These are phyloP conservation scores for Eucalyptus cloeziana DNA, from an alignment of 345 rosid species.

Conservation along the genomic window DNA sequence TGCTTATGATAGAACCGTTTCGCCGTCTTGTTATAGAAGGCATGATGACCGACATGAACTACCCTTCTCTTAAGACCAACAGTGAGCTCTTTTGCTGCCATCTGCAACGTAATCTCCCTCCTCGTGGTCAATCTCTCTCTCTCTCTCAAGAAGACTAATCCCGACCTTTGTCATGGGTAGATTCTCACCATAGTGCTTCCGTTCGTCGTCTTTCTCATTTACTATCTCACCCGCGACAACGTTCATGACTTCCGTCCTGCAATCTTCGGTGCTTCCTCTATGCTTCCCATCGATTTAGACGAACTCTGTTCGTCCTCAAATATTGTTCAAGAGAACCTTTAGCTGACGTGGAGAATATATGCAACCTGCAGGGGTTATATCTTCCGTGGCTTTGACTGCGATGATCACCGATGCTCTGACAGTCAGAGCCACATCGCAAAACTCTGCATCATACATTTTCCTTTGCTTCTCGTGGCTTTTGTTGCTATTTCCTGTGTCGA, in stretches of 20 bases:
- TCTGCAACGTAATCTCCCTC: not conserved
- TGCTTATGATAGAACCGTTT: too few relatives aligned
- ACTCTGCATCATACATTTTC: constrained; percentile 37
- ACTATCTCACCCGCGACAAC: constrained; percentile 22
- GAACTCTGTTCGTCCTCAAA: not conserved
- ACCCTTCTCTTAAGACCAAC: constrained; percentile 24
- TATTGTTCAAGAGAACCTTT: too few relatives aligned
- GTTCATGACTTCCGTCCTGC: constrained; percentile 56
- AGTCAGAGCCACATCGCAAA: constrained; percentile 38
- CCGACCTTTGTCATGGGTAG: not conserved
- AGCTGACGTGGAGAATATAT: too few relatives aligned
- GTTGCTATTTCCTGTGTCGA: constrained; percentile 44
- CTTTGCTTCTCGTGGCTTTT: constrained; percentile 29
- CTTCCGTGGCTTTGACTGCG: too few relatives aligned
- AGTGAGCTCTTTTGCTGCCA: constrained; percentile 23
- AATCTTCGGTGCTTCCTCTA: constrained; percentile 18
- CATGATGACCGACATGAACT: constrained; percentile 43
- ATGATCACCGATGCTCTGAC: not conserved
- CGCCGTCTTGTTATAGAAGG: too few relatives aligned
- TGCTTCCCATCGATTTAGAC: not conserved
- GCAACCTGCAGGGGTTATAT: too few relatives aligned
- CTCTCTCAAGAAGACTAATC: not conserved
- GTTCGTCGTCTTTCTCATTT: constrained; percentile 6
- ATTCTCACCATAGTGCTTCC: constrained; percentile 25
- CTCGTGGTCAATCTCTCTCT: not conserved